Conservation (phyloP, 2,329 filamentous ascomycete species). For the Nigrograna mackinnonii region DNA sequence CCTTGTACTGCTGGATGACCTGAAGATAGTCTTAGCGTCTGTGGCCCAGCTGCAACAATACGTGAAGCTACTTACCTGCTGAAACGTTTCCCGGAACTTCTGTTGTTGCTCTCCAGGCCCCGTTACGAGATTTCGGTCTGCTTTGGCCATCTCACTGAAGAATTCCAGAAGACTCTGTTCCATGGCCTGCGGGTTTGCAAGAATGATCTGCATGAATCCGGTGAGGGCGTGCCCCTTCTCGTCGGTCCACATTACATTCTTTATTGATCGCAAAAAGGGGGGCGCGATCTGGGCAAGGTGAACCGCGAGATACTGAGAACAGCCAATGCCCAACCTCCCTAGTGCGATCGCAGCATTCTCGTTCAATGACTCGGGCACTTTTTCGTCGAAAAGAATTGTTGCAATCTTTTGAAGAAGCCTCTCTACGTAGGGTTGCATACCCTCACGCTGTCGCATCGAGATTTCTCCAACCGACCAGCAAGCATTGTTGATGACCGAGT, state of each 20-base stretch:
- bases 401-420: conserved; percentile 77
- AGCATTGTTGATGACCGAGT: conserved; percentile 95
- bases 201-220: conserved; percentile 84
- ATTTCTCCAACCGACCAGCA: conserved; percentile 98
- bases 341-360: conserved; percentile 96
- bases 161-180: conserved; percentile 82
- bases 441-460: conserved; percentile 72
- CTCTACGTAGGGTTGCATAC: conserved; percentile 76
- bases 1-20: conserved; percentile 59
- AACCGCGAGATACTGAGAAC: conserved; percentile 74
- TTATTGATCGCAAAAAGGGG: conserved; percentile 80
- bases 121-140: conserved; percentile 58
- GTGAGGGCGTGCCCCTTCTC: conserved; percentile 94
- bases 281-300: conserved; percentile 80
- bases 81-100: conserved; percentile 72
- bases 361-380: conserved; percentile 82
- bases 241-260: conserved; percentile 82
- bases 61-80: conserved; percentile 64
- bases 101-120: conserved; percentile 62
- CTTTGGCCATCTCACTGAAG: conserved; percentile 81
- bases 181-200: conserved; percentile 88
- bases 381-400: conserved; percentile 81
- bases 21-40: conserved; percentile 27
- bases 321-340: conserved; percentile 82
- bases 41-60: not conserved